phyloP scores from a whole-genome alignment of 257 asterid species.

The Asclepias syriaca region DNA sequence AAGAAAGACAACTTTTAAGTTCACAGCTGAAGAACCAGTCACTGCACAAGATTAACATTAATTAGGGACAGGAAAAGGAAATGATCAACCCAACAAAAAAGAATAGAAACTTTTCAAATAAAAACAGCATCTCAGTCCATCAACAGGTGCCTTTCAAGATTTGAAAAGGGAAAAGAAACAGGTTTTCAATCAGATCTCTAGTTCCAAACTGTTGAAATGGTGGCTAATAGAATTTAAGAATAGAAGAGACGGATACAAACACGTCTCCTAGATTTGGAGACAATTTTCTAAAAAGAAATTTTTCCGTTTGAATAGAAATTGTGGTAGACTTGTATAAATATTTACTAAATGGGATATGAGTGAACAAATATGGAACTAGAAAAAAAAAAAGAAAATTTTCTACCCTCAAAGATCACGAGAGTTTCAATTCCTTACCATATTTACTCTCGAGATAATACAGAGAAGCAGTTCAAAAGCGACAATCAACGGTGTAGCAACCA shows the following conservation, averaged over 20 bases:
- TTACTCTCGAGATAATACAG: slow-evolving; percentile 87
- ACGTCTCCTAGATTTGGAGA: background rate
- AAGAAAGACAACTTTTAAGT: slow-evolving; percentile 79
- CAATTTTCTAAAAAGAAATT: background rate
- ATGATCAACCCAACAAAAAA: slow-evolving; percentile 4
- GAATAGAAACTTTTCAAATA: background rate
- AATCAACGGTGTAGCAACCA: slow-evolving; percentile 90
- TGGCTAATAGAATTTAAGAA: background rate
- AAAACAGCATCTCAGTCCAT: background rate
- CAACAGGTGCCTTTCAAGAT: background rate
- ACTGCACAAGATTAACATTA: slow-evolving; percentile 45
- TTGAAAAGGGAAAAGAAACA: background rate
- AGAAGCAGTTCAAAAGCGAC: slow-evolving; percentile 96
- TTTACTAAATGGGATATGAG: background rate
- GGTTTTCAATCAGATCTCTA: background rate
- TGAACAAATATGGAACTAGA: background rate
- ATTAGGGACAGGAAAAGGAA: slow-evolving; percentile 8
- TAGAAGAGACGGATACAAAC: background rate
- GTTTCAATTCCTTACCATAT: slow-evolving; percentile 57
- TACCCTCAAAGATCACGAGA: background rate
- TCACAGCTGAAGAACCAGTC: slow-evolving; percentile 57
- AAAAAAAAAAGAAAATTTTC: background rate
- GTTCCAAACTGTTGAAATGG: background rate
- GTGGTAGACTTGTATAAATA: background rate
- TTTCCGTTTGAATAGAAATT: background rate